Percentiles rank a stretch among this genome's conserved stretches.
Conservation (phyloP, 805 yeast species). For the Candida ipomoeae region DNA sequence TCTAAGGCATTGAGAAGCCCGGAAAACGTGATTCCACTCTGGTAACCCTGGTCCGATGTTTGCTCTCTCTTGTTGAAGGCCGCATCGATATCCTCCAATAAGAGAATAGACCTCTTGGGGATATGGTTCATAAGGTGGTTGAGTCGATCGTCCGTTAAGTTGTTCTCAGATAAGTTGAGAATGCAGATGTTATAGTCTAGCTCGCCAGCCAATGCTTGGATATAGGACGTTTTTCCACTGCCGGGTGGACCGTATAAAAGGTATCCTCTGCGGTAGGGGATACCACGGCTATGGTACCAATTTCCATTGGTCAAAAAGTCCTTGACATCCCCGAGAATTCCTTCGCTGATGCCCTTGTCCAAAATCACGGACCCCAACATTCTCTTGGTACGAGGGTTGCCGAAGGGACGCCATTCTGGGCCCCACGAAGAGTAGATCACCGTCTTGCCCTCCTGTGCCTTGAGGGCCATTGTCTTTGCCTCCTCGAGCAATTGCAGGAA, state of each 20-base stretch:
- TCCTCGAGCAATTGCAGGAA: slow-evolving; percentile 71
- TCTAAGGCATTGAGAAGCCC: slow-evolving; percentile 92
- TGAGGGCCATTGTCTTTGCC: slow-evolving; percentile 79
- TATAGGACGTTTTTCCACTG: slow-evolving; percentile 91
- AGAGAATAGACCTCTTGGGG: slow-evolving; percentile 80
- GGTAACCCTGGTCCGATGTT: slow-evolving; percentile 68
- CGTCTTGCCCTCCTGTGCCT: slow-evolving; percentile 85
- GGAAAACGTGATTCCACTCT: slow-evolving; percentile 90
- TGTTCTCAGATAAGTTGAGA: slow-evolving; percentile 82
- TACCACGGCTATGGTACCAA: slow-evolving; percentile 96
- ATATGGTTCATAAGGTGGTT: slow-evolving; percentile 95
- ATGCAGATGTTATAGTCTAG: slow-evolving; percentile 94
- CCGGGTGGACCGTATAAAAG: slow-evolving; percentile 97
- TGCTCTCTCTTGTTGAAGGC: slow-evolving; percentile 85
- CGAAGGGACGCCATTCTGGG: slow-evolving; percentile 98
- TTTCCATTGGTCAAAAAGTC: slow-evolving; percentile 77
- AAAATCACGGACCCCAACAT: slow-evolving; percentile 79
- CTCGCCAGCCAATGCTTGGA: slow-evolving; percentile 95
- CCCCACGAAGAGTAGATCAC: slow-evolving; percentile 95
- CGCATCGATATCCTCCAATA: slow-evolving; percentile 92
- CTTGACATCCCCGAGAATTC: slow-evolving; percentile 63
- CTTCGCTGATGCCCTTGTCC: slow-evolving; percentile 68
- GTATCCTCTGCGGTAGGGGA: slow-evolving; percentile 94
- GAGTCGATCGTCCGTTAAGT: slow-evolving; percentile 88
- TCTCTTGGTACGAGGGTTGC: slow-evolving; percentile 88